A percentile compares a stretch with the other conserved stretches of the same genome.
phyloP scores from a whole-genome alignment of 169 alveolate genomes.

The Eimeria praecox region DNA sequence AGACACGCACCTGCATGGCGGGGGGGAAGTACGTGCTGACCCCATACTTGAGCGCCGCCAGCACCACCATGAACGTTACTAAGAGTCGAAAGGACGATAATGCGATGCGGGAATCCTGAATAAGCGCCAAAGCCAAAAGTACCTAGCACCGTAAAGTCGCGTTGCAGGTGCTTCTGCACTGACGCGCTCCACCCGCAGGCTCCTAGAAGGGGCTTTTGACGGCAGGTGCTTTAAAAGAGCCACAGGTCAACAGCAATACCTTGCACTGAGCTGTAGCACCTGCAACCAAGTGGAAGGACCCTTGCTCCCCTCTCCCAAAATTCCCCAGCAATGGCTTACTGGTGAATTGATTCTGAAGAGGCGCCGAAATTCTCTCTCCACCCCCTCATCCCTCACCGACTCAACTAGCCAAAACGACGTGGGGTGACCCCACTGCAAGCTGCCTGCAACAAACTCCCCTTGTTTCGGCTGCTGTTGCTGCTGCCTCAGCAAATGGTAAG shows the following conservation, averaged over 20 bases:
- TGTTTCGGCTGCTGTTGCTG: conserved; percentile 45
- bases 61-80: conserved; percentile 66
- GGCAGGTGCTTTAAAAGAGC: background rate
- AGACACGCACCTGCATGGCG: conserved; percentile 56
- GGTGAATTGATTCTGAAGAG: conserved; percentile 67
- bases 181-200: background rate
- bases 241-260: background rate
- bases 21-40: conserved; percentile 77
- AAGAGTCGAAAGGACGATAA: conserved; percentile 63
- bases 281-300: background rate
- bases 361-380: conserved; percentile 65
- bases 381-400: conserved; percentile 69
- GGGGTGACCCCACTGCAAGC: conserved; percentile 70
- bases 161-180: background rate
- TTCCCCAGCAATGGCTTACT: background rate
- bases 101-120: conserved; percentile 66
- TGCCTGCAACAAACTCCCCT: conserved; percentile 55
- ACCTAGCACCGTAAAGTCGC: background rate
- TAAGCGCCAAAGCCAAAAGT: background rate
- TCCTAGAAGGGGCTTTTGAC: background rate
- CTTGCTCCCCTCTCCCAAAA: too few species aligned
- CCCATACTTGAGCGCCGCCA: conserved; percentile 70
- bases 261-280: background rate
- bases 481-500: conserved; percentile 43
- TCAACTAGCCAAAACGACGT: conserved; percentile 71